Evolutionary conservation across 768 basidiomycete species (phyloP), one percentile per base, ranked within the genome.

Genomic region (Naganishia vishniacii): DNA sequence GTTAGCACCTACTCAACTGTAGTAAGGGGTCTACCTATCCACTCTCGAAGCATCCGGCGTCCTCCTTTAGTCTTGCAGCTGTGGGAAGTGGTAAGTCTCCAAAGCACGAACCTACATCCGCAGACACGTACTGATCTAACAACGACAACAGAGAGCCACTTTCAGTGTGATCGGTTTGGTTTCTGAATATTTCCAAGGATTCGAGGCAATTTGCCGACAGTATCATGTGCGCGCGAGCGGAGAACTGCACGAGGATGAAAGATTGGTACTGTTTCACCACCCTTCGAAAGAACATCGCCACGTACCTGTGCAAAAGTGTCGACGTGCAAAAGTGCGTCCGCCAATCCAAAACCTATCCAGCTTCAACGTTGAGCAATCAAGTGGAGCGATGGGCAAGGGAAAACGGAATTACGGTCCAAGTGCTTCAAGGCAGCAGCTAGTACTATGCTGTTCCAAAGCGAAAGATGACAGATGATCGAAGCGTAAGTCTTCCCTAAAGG

Each of bases 171-270:
- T 95, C 87, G 0, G 89, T 91, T 72, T 88, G 87, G 70, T 97
- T 98, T 34, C 85, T 83, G 74, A 89, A 93, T n/a, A 99, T 85
- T 76, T 98, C 93, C 78, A 94, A 77, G 73, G 95, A 97, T 13
- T 82, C 82, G 12, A 98, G 78, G 0, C 94, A 94, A 73, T 91
- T 95, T 26, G 86, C 86, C 49, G 87, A 88, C 48, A 99, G 81
- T 23, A 91, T 80, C 93, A 99, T 93, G 67, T 90, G 86, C 0
- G 84, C 82, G 61, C 83, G 82, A 25, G 85, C 84, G 3, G 88
- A 80, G 72, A 98, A 98, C 67, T 56, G n/a, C 74, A 65, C 0
- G 31, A 49, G 60, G 56, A 12, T 59, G 51, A 29, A 59, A 58
- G 15, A 51, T 44, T 61, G 67, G 71, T 79, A 84, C 29, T 48